phyloP scores from a whole-genome alignment of 1,139 yeast genomes.

The Sugiyamaella paludigena region DNA sequence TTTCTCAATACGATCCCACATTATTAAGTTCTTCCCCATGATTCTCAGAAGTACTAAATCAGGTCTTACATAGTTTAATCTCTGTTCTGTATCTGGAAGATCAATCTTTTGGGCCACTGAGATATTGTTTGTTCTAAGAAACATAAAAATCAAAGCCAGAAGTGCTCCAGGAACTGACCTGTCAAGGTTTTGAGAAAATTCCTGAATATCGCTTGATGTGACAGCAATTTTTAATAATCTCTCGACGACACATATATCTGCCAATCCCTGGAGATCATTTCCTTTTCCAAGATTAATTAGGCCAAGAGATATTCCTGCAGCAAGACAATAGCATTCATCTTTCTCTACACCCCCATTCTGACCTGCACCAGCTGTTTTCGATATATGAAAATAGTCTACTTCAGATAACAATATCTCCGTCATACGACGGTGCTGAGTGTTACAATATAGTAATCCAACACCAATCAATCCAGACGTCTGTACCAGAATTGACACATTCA shows the following conservation, averaged over 20 bases:
- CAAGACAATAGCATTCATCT: slow-evolving; percentile 78
- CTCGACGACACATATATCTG: slow-evolving; percentile 72
- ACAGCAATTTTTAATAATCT: slow-evolving; percentile 59
- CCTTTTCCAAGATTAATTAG: slow-evolving; percentile 84
- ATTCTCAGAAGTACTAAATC: slow-evolving; percentile 71
- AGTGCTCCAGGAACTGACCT: slow-evolving; percentile 81
- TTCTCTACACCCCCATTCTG: slow-evolving; percentile 11
- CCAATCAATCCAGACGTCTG: slow-evolving; percentile 94
- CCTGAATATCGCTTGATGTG: slow-evolving; percentile 67
- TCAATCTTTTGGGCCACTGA: slow-evolving; percentile 62
- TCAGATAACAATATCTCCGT: slow-evolving; percentile 62
- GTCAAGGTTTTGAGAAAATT: slow-evolving; percentile 53
- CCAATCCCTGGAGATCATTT: slow-evolving; percentile 55
- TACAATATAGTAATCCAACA: slow-evolving; percentile 77
- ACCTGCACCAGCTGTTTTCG: not conserved
- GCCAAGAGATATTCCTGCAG: slow-evolving; percentile 89
- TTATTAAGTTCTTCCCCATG: slow-evolving; percentile 64
- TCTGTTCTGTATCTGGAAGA: slow-evolving; percentile 60
- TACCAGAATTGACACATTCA: slow-evolving; percentile 77
- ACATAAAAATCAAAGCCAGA: slow-evolving; percentile 72
- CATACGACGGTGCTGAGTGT: slow-evolving; percentile 82
- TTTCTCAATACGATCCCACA: slow-evolving; percentile 68
- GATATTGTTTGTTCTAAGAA: slow-evolving; percentile 61
- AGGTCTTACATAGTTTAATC: slow-evolving; percentile 74
- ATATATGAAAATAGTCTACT: slow-evolving; percentile 22